phyloP scores from a whole-genome alignment of 331 rosid genomes.

The Rhamnella rubrinervis region DNA sequence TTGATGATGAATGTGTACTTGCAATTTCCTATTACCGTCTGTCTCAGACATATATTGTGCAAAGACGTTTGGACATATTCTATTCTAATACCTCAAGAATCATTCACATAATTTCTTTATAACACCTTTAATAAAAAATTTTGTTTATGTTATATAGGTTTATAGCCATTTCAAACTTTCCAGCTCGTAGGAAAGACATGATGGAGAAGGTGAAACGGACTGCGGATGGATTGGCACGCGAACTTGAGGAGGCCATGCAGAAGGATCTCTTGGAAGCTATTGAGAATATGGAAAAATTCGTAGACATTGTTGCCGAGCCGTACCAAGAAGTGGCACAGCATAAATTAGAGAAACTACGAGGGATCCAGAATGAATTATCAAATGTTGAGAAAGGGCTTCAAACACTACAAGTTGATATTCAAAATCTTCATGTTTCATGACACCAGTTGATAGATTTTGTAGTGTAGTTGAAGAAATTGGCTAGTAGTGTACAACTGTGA shows the following conservation, averaged over 20 bases:
- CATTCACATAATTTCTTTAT: background rate
- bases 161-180: constrained; percentile 66
- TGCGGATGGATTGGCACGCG: constrained; percentile 67
- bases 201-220: constrained; percentile 67
- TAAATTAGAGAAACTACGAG: constrained; percentile 60
- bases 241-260: constrained; percentile 85
- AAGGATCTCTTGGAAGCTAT: constrained; percentile 68
- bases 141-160: constrained; percentile 44
- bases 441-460: background rate
- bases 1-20: background rate
- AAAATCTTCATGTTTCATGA: constrained; percentile 79
- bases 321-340: constrained; percentile 71
- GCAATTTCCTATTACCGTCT: background rate
- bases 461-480: background rate
- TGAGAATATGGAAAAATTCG: constrained; percentile 53
- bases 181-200: constrained; percentile 64
- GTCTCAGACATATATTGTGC: too few species aligned
- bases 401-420: constrained; percentile 66
- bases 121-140: constrained; percentile 5
- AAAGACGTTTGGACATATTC: too few species aligned
- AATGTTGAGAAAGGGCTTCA: constrained; percentile 61
- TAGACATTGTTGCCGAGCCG: constrained; percentile 56
- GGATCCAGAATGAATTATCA: constrained; percentile 61
- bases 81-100: background rate
- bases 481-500: background rate